Evolutionary conservation across 2,329 filamentous ascomycete genomes (phyloP).

Genomic region (Pseudogymnoascus sp.): DNA sequence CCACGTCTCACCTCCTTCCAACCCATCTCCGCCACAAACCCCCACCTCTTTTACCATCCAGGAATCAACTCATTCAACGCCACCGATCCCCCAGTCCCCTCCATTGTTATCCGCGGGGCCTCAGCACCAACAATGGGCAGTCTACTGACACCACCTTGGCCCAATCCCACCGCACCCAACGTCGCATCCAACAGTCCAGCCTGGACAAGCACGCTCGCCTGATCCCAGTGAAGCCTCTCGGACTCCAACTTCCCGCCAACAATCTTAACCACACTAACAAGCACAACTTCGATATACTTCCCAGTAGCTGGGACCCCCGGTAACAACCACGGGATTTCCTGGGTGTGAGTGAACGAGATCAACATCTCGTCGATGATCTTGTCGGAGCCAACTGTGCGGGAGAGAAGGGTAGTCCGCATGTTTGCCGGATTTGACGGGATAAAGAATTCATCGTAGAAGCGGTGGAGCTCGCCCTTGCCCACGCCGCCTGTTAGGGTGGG

Average conservation of each 20-base stretch:
- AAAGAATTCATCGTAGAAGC: slow-evolving; percentile 62
- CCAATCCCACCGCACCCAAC: slow-evolving; percentile 15
- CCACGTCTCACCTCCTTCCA: neutral
- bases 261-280: slow-evolving; percentile 53
- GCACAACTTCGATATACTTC: slow-evolving; percentile 48
- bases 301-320: slow-evolving; percentile 53
- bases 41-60: neutral
- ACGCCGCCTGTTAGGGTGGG: slow-evolving; percentile 60
- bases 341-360: slow-evolving; percentile 50
- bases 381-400: slow-evolving; percentile 57
- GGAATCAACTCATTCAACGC: slow-evolving; percentile 1
- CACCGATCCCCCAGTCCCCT: neutral
- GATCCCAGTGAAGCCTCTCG: slow-evolving; percentile 65
- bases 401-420: slow-evolving; percentile 53
- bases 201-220: slow-evolving; percentile 57
- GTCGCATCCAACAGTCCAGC: slow-evolving; percentile 42
- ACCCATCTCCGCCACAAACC: neutral
- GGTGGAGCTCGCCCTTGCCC: slow-evolving; percentile 49
- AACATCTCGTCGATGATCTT: slow-evolving; percentile 60
- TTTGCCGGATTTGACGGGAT: slow-evolving; percentile 56
- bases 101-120: slow-evolving; percentile 10
- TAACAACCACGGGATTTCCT: slow-evolving; percentile 54
- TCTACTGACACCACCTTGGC: slow-evolving; percentile 9
- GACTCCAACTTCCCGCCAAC: slow-evolving; percentile 58
- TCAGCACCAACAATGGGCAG: slow-evolving; percentile 22